Evolutionary conservation across 768 basidiomycete species (phyloP), one percentile per base, ranked within the genome.

Genomic region (Asterophora parasitica): DNA sequence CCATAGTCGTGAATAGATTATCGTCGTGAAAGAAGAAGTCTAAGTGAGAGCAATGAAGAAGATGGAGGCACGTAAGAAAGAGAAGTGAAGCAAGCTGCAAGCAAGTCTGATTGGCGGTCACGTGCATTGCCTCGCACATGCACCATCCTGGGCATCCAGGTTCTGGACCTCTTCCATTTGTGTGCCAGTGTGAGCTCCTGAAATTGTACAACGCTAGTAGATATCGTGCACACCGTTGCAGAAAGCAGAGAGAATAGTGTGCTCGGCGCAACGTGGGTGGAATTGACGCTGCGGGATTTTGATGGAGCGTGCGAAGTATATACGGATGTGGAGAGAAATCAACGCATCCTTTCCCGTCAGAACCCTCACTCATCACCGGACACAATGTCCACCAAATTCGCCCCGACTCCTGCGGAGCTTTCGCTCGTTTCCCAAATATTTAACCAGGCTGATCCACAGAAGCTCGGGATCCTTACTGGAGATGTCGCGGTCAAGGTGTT

Each of bases 401-500:
- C 70, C 32, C 72, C 77, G 8, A 72, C 75, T 0, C 66, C 68
- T 8, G 71, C 74, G 45, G 77, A 78, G 60, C 64, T 79, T 42
- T 71, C 78, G 16, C 76, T 92, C 53, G 84, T 85, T 46, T 74
- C 79, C 58, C 78, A 82, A 58, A 83, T 92, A 64, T 91, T 92
- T 59, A 63, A 70, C 36, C 74, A 80, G 53, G 79, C 79, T 16
- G 92, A 93, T 69, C 69, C 83, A 3, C 80, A 90, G 68, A 85
- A 86, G 63, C 74, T 85, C 48, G 90, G 90, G 34, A 79, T 91
- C 54, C 70, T 95, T 63, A 89, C 90, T 12, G 94, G 94, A 59
- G 92, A 95, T 54, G 82, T 85, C 58, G 96, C 94, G 43, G 85
- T 96, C 63, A 81, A 78, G 62, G 74, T 94, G 50, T 92, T 98